Evolutionary conservation across 352 stramenopile genomes (phyloP), one percentile per base, ranked within the genome.

Genomic region (Phytophthora foliorum): DNA sequence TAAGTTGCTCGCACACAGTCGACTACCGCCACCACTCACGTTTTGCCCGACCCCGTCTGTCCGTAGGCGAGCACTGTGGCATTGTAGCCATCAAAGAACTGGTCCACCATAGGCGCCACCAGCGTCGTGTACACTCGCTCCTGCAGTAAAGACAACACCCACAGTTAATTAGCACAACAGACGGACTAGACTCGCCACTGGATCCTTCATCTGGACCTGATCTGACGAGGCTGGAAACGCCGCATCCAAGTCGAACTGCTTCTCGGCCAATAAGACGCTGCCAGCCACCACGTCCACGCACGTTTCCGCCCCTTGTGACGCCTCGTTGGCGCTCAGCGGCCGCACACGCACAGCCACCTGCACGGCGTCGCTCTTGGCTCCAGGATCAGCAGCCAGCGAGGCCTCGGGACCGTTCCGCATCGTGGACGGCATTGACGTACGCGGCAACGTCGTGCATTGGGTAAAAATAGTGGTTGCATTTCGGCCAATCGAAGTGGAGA

Each of bases 31-130:
- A 27, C 4, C 19, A 77, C 76, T 63, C 49, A 91, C 64, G 88
- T 94, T 60, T 95, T 95, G 22, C 88, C 86, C 0, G 86, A 93
- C 27, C 95, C 94, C 2, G 95, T 98, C 75, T 98, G 95, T 6
- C 96, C 95, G 73, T 98, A 98, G 3, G 96, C 95, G 53, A 98
- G 91, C 57, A 98, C 94, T 5, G 95, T 99, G 19, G 93, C 80
- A 83, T 99, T 98, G 79, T 98, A 98, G 22, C 95, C 95, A 58
- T 98, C 81, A 53, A 99, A 95, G 84, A 96, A 97, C 32, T 90
- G 77, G 24, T 93, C 74, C 6, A 97, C 53, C 32, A 97, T 69
- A 19, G 85, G 78, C 46, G 62, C 46, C 22, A 95, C 78, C 34
- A 94, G 71, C 21, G 49, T 41, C 10, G 79, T 58, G 46, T 89